Base-by-base conservation (phyloP, 768 basidiomycete genomes). In the Lentinula raphanica region DNA sequence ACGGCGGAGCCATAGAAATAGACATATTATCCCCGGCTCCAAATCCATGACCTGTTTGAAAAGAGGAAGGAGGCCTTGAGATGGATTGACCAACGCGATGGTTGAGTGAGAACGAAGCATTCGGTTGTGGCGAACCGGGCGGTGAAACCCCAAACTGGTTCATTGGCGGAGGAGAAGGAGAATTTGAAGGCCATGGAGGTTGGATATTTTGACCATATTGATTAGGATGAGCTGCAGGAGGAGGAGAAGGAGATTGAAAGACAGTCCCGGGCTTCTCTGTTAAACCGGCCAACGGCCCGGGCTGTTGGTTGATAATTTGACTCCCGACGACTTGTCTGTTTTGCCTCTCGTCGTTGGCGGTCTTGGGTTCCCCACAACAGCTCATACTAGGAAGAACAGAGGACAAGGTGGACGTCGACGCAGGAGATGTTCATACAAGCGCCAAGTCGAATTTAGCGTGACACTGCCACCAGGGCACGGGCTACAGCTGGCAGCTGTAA, bases 311-410 rank as follows among this genome's bases (percentile, higher is more conserved):
- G 4, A 80, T 72, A 56, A 83, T 62, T 0, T 72, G 68, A 23
- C 71, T 66, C 27, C 64, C 56, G 5, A 68, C 62, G 31, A 62
- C 63, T 0, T 66, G 62, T 1, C 73, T 69, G 68, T 77, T 75
- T 53, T 71, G 63, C 56, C 68, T 67, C 49, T 72, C 63, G 54
- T 68, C 60, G 57, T 72, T 66, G 39, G 64, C 61, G 35, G 67
- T 65, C 31, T 61, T 66, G 8, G 78, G 62, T 49, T 80, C 77
- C n/a, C 86, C 86, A 67, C 88, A 91, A 65, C 89, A 90, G 61
- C 82, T 77, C 85, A 87, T 88, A 63, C 7, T 51, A 25, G 15
- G n/a, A 36, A 38, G 49, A 51, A 49, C 11, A 11, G 12, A 27
- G 8, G 7, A 11, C 23, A 28, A 25, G n/a, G 27, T 5, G 7